Evolutionary conservation across 192 early-diverging fungal species (phyloP).

Genomic region (Coemansia sp.): DNA sequence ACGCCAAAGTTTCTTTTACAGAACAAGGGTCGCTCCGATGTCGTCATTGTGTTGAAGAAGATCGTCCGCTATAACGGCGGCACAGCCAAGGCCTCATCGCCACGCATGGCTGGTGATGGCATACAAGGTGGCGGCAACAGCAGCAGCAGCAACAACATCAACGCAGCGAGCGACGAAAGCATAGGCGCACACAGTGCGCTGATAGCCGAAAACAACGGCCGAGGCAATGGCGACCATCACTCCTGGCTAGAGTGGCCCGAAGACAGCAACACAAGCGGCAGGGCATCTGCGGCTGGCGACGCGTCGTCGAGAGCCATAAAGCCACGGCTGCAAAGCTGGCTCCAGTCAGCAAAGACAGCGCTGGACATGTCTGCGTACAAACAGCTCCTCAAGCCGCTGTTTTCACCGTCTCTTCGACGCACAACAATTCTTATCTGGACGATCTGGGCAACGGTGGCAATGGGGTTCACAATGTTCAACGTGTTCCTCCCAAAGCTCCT

Average conservation of each 20-base stretch:
- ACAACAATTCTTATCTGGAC: conserved; percentile 72
- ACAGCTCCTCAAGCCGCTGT: conserved; percentile 54
- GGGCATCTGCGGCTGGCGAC: not conserved
- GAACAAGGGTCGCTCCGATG: conserved; percentile 63
- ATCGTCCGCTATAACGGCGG: conserved; percentile 66
- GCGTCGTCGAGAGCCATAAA: not conserved
- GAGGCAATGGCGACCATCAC: conserved; percentile 5
- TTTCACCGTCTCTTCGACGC: conserved; percentile 55
- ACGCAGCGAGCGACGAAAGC: not conserved
- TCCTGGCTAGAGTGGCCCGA: conserved; percentile 55
- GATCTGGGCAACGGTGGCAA: conserved; percentile 75
- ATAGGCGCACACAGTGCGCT: conserved; percentile 10
- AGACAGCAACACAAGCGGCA: not conserved
- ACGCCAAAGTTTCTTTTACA: conserved; percentile 77
- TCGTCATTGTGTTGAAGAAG: conserved; percentile 64
- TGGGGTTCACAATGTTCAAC: conserved; percentile 89
- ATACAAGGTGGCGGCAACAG: conserved; percentile 5
- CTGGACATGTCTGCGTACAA: conserved; percentile 20
- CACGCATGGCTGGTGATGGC: not conserved
- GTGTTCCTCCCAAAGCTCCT: conserved; percentile 81
- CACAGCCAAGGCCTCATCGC: conserved; percentile 14
- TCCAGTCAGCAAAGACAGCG: conserved; percentile 1
- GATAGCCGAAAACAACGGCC: not conserved
- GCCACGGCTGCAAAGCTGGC: conserved; percentile 6
- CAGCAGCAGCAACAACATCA: not conserved